Evolutionary conservation across 352 stramenopile species (phyloP), one percentile per base, ranked within the genome.

Genomic region (Pilasporangium apinafurcum): DNA sequence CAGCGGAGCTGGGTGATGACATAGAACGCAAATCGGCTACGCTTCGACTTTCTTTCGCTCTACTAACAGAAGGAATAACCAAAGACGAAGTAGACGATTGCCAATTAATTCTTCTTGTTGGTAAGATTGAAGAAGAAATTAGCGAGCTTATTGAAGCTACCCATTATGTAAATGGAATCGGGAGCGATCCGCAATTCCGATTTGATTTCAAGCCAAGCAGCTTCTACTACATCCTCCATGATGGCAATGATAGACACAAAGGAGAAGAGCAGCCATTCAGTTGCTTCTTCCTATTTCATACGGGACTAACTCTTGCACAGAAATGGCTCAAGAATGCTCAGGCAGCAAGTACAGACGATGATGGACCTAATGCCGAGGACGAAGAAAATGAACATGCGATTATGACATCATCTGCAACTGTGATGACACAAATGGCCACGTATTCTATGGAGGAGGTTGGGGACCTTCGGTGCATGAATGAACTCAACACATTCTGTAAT

Each of bases 81-180:
- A 30, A 8, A 5, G 14, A 38, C 4, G 25, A 24, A 18, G 7
- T 63, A 5, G 45, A 73, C 38, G 41, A 4, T n/a, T 14, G 31
- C 20, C 56, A 56, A 27, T 48, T 81, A n/a, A 45, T 75, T 26
- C 31, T 51, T 32, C 20, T 81, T n/a, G 21, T 73, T 36, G 65
- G 59, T 35, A 63, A 57, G 25, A 37, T 81, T 33, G 68, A 81
- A 44, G 48, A 60, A 2, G 54, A 81, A 50, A 30, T 75, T 8
- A 37, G 39, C 17, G 35, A 51, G 20, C 24, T 57, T 2, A 12
- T 18, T 10, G 28, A 46, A 25, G 42, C 51, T 2, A 26, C 42
- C 3, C 22, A 10, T 8, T 8, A 17, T n/a, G n/a, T n/a, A n/a
- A n/a, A n/a, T n/a, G n/a, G n/a, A n/a, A n/a, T n/a, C 2, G 14